These are phyloP conservation scores for Diaporthe citrichinensis DNA, from an alignment of 2,329 filamentous ascomycete genomes.

Conservation along the genomic window DNA sequence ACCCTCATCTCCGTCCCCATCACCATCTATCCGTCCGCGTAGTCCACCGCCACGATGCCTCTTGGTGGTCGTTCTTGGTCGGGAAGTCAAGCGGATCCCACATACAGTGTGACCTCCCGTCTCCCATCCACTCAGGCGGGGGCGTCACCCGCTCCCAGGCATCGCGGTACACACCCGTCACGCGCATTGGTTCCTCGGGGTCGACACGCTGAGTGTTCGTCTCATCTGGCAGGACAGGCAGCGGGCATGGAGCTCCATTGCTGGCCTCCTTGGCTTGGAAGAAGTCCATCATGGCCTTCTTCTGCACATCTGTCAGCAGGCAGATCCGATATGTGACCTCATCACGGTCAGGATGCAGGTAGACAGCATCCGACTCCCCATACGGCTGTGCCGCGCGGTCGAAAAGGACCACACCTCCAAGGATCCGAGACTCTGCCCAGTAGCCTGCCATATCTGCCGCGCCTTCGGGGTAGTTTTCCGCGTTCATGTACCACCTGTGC, in stretches of 20 bases:
- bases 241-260: background rate
- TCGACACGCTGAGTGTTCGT: slow-evolving; percentile 2
- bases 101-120: background rate
- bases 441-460: background rate
- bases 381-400: background rate
- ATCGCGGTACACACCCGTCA: slow-evolving; percentile 3
- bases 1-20: background rate
- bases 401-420: background rate
- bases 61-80: slow-evolving; percentile 1
- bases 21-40: background rate
- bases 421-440: background rate
- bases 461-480: background rate
- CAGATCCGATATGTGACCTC: slow-evolving; percentile 45
- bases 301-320: slow-evolving; percentile 45
- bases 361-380: slow-evolving; percentile 38
- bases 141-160: background rate
- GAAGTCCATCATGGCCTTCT: slow-evolving; percentile 5
- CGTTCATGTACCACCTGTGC: slow-evolving; percentile 2
- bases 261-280: background rate
- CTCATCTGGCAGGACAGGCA: slow-evolving; percentile 2
- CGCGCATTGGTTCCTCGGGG: background rate
- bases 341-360: slow-evolving; percentile 44
- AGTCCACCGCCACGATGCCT: background rate
- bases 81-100: background rate
- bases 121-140: background rate